These are phyloP conservation scores for Geotrichum ghanense DNA, from an alignment of 805 yeast species.

Conservation along the genomic window DNA sequence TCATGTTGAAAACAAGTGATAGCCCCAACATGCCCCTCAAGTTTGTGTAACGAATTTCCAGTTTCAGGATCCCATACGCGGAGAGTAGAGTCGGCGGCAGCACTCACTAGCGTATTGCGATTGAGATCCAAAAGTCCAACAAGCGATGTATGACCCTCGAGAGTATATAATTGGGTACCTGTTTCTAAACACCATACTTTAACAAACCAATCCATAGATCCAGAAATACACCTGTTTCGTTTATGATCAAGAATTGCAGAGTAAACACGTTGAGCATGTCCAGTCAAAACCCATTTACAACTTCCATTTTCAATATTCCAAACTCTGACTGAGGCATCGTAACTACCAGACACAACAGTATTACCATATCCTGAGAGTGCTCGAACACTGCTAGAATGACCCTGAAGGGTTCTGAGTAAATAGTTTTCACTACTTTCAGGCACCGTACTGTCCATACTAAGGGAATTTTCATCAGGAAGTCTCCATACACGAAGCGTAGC, in stretches of 20 bases:
- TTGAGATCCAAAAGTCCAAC: constrained; percentile 81
- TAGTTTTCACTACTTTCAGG: constrained; percentile 21
- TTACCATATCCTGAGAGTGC: constrained; percentile 81
- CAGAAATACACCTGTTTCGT: constrained; percentile 74
- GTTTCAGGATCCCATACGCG: constrained; percentile 87
- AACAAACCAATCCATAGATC: constrained; percentile 82
- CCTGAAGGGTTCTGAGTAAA: constrained; percentile 56
- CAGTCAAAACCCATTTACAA: constrained; percentile 63
- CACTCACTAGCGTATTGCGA: constrained; percentile 70
- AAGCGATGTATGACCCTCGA: constrained; percentile 81
- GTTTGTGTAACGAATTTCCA: constrained; percentile 53
- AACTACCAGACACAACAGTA: constrained; percentile 77
- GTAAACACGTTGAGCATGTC: constrained; percentile 82
- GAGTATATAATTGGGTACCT: constrained; percentile 55
- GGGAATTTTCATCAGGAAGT: constrained; percentile 39
- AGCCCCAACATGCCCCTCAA: constrained; percentile 69
- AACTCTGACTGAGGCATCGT: constrained; percentile 80
- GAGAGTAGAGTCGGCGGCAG: constrained; percentile 90
- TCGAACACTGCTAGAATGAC: constrained; percentile 73
- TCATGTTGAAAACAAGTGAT: constrained; percentile 91
- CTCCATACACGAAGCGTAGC: constrained; percentile 75
- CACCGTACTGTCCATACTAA: constrained; percentile 11
- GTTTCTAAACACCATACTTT: constrained; percentile 80
- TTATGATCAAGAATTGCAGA: constrained; percentile 73
- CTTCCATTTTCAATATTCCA: constrained; percentile 77